Evolutionary conservation across 2,329 filamentous ascomycete genomes (phyloP).

Genomic region (Blastomyces percursus): DNA sequence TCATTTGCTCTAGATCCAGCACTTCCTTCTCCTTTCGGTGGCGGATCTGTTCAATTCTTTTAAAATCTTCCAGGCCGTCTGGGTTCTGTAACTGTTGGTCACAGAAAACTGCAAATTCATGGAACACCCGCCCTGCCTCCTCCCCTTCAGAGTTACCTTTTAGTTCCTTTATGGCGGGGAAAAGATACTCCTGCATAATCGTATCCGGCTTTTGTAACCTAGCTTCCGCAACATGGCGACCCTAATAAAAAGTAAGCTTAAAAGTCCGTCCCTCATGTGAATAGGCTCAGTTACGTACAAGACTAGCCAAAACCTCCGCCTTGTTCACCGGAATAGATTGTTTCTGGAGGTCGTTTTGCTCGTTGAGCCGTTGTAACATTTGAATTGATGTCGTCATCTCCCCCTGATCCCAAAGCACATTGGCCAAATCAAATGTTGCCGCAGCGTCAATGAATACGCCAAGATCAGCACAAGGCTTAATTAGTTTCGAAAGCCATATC

Average conservation of each 20-base stretch:
- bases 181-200: slow-evolving; percentile 77
- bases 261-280: background rate
- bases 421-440: slow-evolving; percentile 71
- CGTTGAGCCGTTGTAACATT: slow-evolving; percentile 67
- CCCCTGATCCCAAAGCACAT: slow-evolving; percentile 86
- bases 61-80: slow-evolving; percentile 73
- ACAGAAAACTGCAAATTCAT: slow-evolving; percentile 91
- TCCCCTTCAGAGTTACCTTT: slow-evolving; percentile 55
- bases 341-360: slow-evolving; percentile 49
- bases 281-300: slow-evolving; percentile 38
- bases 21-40: slow-evolving; percentile 75
- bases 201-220: slow-evolving; percentile 81
- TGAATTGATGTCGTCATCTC: slow-evolving; percentile 81
- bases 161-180: slow-evolving; percentile 72
- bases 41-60: slow-evolving; percentile 65
- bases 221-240: slow-evolving; percentile 78
- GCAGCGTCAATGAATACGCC: slow-evolving; percentile 67
- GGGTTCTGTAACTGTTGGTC: slow-evolving; percentile 85
- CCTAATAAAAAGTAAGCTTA: slow-evolving; percentile 34
- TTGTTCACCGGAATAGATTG: slow-evolving; percentile 63
- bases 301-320: slow-evolving; percentile 71
- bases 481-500: slow-evolving; percentile 68
- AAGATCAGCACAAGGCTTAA: slow-evolving; percentile 56
- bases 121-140: slow-evolving; percentile 78
- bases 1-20: slow-evolving; percentile 54